Evolutionary conservation across 2,329 filamentous ascomycete species (phyloP).

Genomic region (Sclerotinia spermophila): DNA sequence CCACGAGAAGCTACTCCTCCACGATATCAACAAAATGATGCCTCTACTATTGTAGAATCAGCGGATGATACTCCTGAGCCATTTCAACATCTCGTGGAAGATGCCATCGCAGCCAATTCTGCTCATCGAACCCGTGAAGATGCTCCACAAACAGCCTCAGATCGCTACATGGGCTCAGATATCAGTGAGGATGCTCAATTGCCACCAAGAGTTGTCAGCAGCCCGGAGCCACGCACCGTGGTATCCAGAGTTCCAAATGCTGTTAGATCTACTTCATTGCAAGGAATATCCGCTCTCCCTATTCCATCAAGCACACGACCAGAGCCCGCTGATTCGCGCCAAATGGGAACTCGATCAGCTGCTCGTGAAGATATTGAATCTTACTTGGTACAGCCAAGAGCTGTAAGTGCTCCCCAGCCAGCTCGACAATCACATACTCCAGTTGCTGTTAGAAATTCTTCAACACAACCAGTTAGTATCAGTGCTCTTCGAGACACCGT

Average conservation of each 20-base stretch:
- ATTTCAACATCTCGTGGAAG: too few relatives aligned
- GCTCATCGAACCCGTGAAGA: background rate
- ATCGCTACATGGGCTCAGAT: background rate
- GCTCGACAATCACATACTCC: background rate
- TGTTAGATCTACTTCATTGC: background rate
- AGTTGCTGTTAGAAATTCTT: background rate
- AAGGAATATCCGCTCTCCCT: background rate
- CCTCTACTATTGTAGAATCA: background rate
- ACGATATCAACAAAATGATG: background rate
- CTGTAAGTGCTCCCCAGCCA: background rate
- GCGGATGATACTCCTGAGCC: too few relatives aligned
- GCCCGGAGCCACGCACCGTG: background rate
- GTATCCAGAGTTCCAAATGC: background rate
- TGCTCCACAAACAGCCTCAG: rapidly evolving
- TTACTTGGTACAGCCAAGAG: background rate
- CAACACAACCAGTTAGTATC: background rate
- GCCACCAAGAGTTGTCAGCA: background rate
- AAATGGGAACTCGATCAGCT: background rate
- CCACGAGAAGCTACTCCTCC: too few relatives aligned
- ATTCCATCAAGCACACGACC: background rate
- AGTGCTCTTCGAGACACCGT: background rate
- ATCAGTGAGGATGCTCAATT: background rate
- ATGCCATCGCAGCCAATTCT: background rate
- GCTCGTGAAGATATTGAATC: background rate
- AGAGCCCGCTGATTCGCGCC: too few relatives aligned